Percentiles rank a stretch among this genome's conserved stretches.
phyloP scores from a whole-genome alignment of 768 basidiomycete genomes.

The Mycena latifolia region DNA sequence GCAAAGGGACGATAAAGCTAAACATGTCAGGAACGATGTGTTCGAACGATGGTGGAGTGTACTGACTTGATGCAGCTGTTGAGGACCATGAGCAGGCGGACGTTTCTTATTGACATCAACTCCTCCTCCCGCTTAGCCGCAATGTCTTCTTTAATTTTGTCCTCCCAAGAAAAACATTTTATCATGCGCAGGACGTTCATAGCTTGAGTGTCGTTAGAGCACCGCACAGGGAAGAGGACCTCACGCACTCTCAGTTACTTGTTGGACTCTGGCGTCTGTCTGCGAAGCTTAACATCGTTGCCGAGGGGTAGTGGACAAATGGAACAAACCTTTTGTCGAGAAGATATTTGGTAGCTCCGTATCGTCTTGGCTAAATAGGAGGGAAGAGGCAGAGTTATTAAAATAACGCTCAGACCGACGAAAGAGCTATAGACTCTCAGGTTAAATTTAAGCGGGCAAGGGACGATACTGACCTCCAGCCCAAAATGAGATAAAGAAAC shows the following conservation, averaged over 20 bases:
- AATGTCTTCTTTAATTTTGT: slow-evolving; percentile 56
- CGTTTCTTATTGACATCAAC: slow-evolving; percentile 54
- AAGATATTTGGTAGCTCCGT: slow-evolving; percentile 52
- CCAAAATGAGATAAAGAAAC: slow-evolving; percentile 46
- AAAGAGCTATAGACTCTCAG: slow-evolving; percentile 47
- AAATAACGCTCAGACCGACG: slow-evolving; percentile 56
- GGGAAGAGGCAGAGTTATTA: slow-evolving; percentile 57
- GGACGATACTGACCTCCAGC: slow-evolving; percentile 40
- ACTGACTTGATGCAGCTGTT: slow-evolving; percentile 55
- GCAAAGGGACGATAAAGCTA: slow-evolving; percentile 61
- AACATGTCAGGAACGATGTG: neutral
- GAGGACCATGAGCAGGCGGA: slow-evolving; percentile 54
- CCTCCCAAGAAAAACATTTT: slow-evolving; percentile 67
- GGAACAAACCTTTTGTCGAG: slow-evolving; percentile 41
- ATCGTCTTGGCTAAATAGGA: slow-evolving; percentile 52
- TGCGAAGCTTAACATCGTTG: slow-evolving; percentile 45
- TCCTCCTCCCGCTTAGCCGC: slow-evolving; percentile 61
- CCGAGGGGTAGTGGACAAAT: neutral
- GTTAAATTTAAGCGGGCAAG: neutral
- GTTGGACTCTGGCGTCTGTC: slow-evolving; percentile 63
- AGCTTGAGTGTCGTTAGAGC: slow-evolving; percentile 47
- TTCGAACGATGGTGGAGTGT: too few species aligned
- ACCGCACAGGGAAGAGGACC: slow-evolving; percentile 45
- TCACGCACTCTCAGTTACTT: slow-evolving; percentile 57
- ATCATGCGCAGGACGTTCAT: slow-evolving; percentile 60